Conservation (phyloP, 108 stramenopile species). For the Cyclotella baltica region DNA sequence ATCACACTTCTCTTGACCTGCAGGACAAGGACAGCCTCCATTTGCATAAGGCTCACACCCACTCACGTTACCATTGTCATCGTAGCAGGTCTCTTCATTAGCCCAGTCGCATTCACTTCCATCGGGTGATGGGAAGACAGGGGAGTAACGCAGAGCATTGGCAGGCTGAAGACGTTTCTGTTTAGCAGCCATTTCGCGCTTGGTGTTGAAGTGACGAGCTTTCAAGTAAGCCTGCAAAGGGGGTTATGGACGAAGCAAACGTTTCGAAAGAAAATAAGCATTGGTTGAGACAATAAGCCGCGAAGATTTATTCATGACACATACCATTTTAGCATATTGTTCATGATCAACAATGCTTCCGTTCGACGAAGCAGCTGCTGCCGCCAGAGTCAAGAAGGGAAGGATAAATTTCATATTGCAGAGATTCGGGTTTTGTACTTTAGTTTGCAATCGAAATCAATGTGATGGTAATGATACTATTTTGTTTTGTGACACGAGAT, state of each 20-base stretch:
- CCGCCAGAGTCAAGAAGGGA: neutral
- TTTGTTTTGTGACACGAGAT: too few species aligned
- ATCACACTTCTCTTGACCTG: conserved; percentile 21
- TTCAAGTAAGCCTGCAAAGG: neutral
- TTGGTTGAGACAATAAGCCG: neutral
- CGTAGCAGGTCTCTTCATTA: conserved; percentile 6
- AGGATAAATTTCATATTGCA: conserved; percentile 3
- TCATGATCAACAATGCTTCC: neutral
- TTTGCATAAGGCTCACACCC: conserved; percentile 1
- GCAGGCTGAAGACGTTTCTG: neutral
- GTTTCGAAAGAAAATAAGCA: neutral
- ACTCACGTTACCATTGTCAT: neutral
- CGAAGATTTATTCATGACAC: neutral
- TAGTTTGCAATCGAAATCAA: too few species aligned
- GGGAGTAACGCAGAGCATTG: neutral
- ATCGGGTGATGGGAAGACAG: conserved; percentile 10
- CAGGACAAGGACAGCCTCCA: conserved; percentile 24
- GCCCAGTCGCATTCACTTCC: conserved; percentile 1
- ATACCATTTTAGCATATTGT: neutral
- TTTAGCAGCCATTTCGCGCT: neutral
- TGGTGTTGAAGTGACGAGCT: conserved; percentile 2
- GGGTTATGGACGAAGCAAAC: neutral
- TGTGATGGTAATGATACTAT: too few species aligned
- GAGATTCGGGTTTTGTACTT: too few species aligned
- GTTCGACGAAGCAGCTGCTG: neutral